Percentiles rank a stretch among this genome's conserved stretches.
These are phyloP conservation scores for Botrytis squamosa DNA, from an alignment of 2,329 filamentous ascomycete species.

Conservation along the genomic window DNA sequence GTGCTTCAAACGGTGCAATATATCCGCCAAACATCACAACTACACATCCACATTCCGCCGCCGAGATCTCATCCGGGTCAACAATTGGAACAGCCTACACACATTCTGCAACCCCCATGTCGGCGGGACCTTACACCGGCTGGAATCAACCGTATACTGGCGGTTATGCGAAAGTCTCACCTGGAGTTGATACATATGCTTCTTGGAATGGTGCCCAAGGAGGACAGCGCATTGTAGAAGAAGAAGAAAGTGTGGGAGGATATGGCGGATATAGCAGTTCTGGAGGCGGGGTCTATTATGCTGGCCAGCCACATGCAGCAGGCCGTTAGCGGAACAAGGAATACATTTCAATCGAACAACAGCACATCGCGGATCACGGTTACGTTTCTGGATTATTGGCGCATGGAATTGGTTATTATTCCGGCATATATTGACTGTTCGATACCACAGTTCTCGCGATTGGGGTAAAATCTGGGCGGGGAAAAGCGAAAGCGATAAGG, in stretches of 20 bases:
- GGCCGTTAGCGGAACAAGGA: constrained; percentile 14
- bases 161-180: constrained; percentile 32
- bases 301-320: constrained; percentile 29
- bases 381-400: constrained; percentile 11
- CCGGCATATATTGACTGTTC: constrained; percentile 3
- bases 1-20: constrained; percentile 25
- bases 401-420: constrained; percentile 2
- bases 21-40: constrained; percentile 35
- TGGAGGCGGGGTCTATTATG: constrained; percentile 33
- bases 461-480: not conserved
- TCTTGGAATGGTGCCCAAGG: constrained; percentile 31
- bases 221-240: constrained; percentile 27
- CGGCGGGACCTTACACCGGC: constrained; percentile 29
- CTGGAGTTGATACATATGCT: constrained; percentile 33
- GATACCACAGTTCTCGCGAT: not conserved
- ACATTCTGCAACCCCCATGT: constrained; percentile 25
- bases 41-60: constrained; percentile 26
- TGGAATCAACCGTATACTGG: constrained; percentile 35
- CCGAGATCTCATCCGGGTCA: constrained; percentile 29
- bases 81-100: constrained; percentile 30
- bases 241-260: constrained; percentile 27
- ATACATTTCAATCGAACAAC: not conserved
- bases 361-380: constrained; percentile 7
- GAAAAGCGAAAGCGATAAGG: constrained; percentile 9
- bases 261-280: constrained; percentile 33